phyloP scores from a whole-genome alignment of 2,329 filamentous ascomycete genomes.

The Falciphora oryzae region DNA sequence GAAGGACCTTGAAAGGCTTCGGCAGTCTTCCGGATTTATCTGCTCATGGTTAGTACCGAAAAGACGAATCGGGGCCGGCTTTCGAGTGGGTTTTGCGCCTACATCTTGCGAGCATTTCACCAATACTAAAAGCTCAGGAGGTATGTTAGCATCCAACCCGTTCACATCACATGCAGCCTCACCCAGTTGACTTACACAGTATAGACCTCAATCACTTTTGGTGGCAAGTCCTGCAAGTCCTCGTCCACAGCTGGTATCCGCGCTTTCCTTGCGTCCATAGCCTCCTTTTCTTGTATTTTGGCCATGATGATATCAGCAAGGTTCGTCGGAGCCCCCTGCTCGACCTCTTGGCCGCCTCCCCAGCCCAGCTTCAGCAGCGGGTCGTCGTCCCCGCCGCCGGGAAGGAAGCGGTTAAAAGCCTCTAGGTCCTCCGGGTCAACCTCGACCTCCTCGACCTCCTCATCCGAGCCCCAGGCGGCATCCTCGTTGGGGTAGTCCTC shows the following conservation, averaged over 20 bases:
- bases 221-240: conserved; percentile 70
- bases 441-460: conserved; percentile 66
- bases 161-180: neutral
- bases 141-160: conserved; percentile 14
- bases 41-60: neutral
- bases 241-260: conserved; percentile 60
- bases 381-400: conserved; percentile 62
- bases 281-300: conserved; percentile 90
- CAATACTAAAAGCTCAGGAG: conserved; percentile 51
- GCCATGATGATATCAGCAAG: conserved; percentile 88
- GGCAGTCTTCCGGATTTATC: conserved; percentile 92
- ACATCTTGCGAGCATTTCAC: conserved; percentile 76
- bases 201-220: conserved; percentile 91
- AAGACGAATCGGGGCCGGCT: no score
- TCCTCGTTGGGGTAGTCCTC: conserved; percentile 47
- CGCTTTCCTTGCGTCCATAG: conserved; percentile 42
- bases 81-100: neutral
- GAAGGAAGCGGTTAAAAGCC: conserved; percentile 86
- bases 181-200: conserved; percentile 56
- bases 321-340: conserved; percentile 57
- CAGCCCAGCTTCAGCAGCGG: conserved; percentile 65
- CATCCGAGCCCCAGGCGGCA: conserved; percentile 76
- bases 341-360: conserved; percentile 36
- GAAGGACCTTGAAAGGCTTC: conserved; percentile 77
- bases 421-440: conserved; percentile 85